These are phyloP conservation scores for Akanthomyces muscarius DNA, from an alignment of 2,329 filamentous ascomycete genomes.

Conservation along the genomic window DNA sequence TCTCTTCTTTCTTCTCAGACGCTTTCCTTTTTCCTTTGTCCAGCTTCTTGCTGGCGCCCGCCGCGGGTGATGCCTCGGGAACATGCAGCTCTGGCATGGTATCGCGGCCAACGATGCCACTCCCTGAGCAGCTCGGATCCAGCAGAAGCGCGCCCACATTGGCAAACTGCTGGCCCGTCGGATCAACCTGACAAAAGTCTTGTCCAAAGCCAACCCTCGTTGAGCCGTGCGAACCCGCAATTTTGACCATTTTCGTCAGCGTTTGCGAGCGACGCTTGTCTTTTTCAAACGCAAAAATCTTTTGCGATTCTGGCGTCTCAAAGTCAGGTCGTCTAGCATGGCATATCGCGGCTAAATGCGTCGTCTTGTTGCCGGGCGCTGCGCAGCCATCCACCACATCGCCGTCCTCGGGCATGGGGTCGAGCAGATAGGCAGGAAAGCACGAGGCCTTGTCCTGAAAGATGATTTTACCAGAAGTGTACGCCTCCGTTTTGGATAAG, in stretches of 20 bases:
- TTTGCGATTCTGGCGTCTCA: slow-evolving; percentile 28
- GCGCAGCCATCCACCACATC: slow-evolving; percentile 90
- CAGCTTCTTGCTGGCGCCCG: slow-evolving; percentile 20
- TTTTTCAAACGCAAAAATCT: slow-evolving; percentile 76
- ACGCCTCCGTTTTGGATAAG: slow-evolving; percentile 68
- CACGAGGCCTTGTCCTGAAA: slow-evolving; percentile 96
- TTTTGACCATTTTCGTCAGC: slow-evolving; percentile 77
- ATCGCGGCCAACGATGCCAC: slow-evolving; percentile 87
- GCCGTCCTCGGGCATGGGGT: slow-evolving; percentile 63
- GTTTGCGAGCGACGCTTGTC: slow-evolving; percentile 67
- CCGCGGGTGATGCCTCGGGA: slow-evolving; percentile 30
- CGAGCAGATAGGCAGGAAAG: slow-evolving; percentile 85
- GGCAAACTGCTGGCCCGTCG: slow-evolving; percentile 54
- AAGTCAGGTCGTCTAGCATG: slow-evolving; percentile 38
- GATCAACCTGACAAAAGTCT: slow-evolving; percentile 78
- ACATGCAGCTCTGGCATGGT: slow-evolving; percentile 68
- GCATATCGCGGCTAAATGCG: slow-evolving; percentile 78
- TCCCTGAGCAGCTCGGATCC: slow-evolving; percentile 93
- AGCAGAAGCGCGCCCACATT: slow-evolving; percentile 79
- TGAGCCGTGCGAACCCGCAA: slow-evolving; percentile 64
- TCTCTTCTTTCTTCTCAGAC: not conserved
- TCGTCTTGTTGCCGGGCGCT: slow-evolving; percentile 96
- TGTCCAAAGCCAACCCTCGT: slow-evolving; percentile 68
- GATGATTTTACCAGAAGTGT: slow-evolving; percentile 73
- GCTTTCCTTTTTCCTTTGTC: slow-evolving; percentile 20